These are phyloP conservation scores for Populus trichocarpa DNA, from an alignment of 441 rosid genomes.

Conservation along the genomic window DNA sequence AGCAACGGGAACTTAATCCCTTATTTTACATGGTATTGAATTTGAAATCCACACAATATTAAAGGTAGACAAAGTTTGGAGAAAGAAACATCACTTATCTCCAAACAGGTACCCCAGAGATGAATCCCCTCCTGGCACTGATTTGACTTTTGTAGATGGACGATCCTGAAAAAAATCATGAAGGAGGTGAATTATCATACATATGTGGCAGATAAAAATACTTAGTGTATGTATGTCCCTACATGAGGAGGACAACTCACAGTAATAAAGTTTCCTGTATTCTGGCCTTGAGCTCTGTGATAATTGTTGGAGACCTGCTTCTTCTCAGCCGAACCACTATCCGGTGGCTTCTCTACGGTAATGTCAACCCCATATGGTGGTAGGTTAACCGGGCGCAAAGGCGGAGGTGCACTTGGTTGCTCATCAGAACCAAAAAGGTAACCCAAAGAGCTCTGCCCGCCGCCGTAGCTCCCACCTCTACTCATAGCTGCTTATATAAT, in stretches of 20 bases:
- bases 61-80: neutral
- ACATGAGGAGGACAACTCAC: constrained; percentile 32
- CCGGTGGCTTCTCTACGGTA: constrained; percentile 27
- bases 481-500: constrained; percentile 40
- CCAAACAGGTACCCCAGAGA: constrained; percentile 78
- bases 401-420: constrained; percentile 44
- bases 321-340: constrained; percentile 23
- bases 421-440: constrained; percentile 71
- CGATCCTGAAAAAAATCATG: constrained; percentile 52
- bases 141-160: constrained; percentile 75
- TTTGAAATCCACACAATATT: neutral
- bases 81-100: constrained; percentile 42
- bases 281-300: constrained; percentile 68
- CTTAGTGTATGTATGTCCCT: neutral
- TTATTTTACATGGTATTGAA: neutral
- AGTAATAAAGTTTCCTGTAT: constrained; percentile 73
- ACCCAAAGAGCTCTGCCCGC: constrained; percentile 85
- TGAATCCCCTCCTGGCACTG: constrained; percentile 82
- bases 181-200: neutral
- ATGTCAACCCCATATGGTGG: constrained; percentile 76
- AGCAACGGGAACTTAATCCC: neutral
- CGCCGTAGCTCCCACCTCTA: constrained; percentile 78
- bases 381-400: constrained; percentile 33
- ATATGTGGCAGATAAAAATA: neutral
- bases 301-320: constrained; percentile 49